These are phyloP conservation scores for Scheffersomyces lignicola DNA, from an alignment of 1,139 yeast genomes.

Conservation along the genomic window DNA sequence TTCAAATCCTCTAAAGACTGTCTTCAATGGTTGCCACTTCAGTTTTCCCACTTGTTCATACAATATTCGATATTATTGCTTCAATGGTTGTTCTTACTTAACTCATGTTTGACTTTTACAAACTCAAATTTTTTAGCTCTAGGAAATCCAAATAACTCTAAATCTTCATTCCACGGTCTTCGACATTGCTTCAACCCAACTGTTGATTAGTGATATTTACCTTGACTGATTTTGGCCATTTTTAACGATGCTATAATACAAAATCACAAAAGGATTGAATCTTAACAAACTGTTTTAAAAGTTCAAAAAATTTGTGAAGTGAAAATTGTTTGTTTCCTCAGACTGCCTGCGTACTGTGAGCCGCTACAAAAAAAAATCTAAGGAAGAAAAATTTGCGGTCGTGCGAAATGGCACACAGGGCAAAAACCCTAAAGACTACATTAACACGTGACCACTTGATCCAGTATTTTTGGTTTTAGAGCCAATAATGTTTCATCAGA, in stretches of 20 bases:
- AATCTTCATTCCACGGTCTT: neutral
- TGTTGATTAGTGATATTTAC: conserved; percentile 23
- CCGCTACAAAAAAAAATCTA: neutral
- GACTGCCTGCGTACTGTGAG: conserved; percentile 1
- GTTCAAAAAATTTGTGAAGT: conserved; percentile 7
- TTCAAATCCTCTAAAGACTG: too few relatives aligned
- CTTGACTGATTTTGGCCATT: conserved; percentile 68
- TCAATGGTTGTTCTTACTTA: too few relatives aligned
- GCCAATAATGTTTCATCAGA: too few relatives aligned
- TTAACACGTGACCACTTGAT: too few relatives aligned
- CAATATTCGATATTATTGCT: too few relatives aligned
- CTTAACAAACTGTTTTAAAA: neutral
- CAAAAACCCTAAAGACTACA: conserved; percentile 1
- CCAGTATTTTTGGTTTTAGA: too few relatives aligned
- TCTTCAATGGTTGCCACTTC: too few relatives aligned
- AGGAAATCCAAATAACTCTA: too few relatives aligned
- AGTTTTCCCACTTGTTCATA: too few relatives aligned
- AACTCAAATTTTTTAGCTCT: too few relatives aligned
- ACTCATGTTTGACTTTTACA: too few relatives aligned
- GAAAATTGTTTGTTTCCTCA: conserved; percentile 6
- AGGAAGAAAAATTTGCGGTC: neutral
- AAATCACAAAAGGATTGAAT: conserved; percentile 3
- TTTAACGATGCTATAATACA: conserved; percentile 19
- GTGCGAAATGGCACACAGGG: neutral
- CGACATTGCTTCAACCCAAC: neutral